phyloP scores from a whole-genome alignment of 2,329 filamentous ascomycete genomes.

The Talaromyces rugulosus region DNA sequence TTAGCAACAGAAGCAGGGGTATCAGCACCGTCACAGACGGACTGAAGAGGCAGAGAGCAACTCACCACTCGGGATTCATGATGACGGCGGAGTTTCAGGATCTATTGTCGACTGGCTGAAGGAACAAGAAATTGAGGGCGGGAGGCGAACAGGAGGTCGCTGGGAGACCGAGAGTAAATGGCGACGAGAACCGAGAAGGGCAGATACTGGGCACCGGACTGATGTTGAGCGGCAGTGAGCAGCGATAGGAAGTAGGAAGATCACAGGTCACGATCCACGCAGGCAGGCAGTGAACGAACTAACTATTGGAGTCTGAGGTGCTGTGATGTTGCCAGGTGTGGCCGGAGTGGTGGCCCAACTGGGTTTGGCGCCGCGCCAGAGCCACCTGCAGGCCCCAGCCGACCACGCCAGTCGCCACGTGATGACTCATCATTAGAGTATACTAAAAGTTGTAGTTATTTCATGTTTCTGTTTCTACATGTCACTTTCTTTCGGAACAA shows the following conservation, averaged over 20 bases:
- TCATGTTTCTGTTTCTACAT: neutral
- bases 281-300: neutral
- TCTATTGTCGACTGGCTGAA: neutral
- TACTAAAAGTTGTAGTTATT: no score
- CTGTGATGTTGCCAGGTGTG: conserved; percentile 20
- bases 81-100: conserved; percentile 21
- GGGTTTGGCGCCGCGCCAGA: conserved; percentile 3
- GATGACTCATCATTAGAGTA: neutral
- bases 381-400: conserved; percentile 11
- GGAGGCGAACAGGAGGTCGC: neutral
- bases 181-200: neutral
- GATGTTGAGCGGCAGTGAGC: neutral
- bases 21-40: neutral
- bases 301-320: neutral
- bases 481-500: no score
- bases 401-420: neutral
- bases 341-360: conserved; percentile 20
- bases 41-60: conserved; percentile 11
- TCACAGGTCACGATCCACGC: conserved; percentile 1
- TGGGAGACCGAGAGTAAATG: neutral
- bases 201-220: neutral
- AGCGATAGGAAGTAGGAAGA: neutral
- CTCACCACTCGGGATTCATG: conserved; percentile 50
- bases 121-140: neutral
- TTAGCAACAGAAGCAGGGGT: conserved; percentile 1